phyloP scores from a whole-genome alignment of 345 rosid genomes.

The Jatropha curcas region DNA sequence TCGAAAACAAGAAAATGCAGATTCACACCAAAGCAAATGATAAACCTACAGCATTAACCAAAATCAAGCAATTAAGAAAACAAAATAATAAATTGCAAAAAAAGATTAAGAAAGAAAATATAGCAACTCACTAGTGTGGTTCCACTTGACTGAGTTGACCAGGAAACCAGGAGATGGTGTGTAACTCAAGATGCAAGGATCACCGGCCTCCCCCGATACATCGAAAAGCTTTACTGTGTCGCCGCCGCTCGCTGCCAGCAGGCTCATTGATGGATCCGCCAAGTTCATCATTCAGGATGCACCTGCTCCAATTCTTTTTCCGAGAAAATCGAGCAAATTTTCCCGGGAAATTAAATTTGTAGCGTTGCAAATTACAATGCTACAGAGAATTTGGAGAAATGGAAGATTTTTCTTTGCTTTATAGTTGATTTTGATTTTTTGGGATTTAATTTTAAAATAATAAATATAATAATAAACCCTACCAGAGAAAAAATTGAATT shows the following conservation, averaged over 20 bases:
- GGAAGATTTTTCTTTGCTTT: background rate
- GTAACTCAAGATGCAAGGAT: constrained; percentile 78
- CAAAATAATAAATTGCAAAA: background rate
- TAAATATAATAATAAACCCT: constrained; percentile 14
- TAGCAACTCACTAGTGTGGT: constrained; percentile 73
- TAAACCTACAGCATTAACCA: background rate
- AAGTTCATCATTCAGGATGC: constrained; percentile 39
- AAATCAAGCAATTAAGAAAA: background rate
- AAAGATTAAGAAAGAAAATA: background rate
- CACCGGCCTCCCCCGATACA: constrained; percentile 65
- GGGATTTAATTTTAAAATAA: background rate
- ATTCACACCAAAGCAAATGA: background rate
- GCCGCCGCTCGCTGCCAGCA: constrained; percentile 80
- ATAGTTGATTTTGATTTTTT: background rate
- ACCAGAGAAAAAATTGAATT: constrained; percentile 1
- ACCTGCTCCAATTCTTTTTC: background rate
- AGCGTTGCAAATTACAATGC: background rate
- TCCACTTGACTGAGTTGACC: constrained; percentile 93
- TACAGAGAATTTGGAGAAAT: background rate
- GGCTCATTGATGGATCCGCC: constrained; percentile 64
- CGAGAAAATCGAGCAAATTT: constrained; percentile 6
- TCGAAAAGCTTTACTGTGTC: constrained; percentile 91
- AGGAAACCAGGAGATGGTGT: constrained; percentile 67
- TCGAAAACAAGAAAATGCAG: background rate
- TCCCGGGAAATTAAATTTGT: background rate